A percentile compares a stretch with the other conserved stretches of the same genome.
phyloP scores from a whole-genome alignment of 352 stramenopile species.

The Plasmopara viticola region DNA sequence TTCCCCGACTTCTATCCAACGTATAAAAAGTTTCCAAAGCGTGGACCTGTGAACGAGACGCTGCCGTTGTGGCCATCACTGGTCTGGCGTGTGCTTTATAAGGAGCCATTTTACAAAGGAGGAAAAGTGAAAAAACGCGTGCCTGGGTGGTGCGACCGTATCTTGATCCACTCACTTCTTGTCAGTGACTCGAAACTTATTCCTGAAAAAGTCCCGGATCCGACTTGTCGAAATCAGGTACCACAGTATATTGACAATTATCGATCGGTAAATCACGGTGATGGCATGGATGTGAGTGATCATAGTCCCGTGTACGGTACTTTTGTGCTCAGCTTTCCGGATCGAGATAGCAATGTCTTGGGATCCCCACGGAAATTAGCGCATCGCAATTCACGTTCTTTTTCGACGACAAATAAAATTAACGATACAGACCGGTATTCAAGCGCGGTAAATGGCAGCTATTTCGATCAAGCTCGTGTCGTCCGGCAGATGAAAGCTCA shows the following conservation, averaged over 20 bases:
- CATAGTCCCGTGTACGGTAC: constrained; percentile 75
- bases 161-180: constrained; percentile 76
- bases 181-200: constrained; percentile 75
- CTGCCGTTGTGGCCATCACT: constrained; percentile 61
- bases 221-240: constrained; percentile 26
- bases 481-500: constrained; percentile 54
- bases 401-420: constrained; percentile 34
- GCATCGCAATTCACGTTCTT: constrained; percentile 40
- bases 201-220: constrained; percentile 67
- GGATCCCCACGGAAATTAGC: constrained; percentile 15
- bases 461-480: constrained; percentile 73
- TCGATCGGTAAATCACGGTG: constrained; percentile 71
- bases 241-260: constrained; percentile 68
- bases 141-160: constrained; percentile 82
- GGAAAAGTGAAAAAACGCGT: constrained; percentile 87
- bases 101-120: constrained; percentile 87
- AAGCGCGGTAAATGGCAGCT: constrained; percentile 41
- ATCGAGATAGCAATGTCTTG: constrained; percentile 22
- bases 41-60: constrained; percentile 53
- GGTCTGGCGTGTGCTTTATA: constrained; percentile 79
- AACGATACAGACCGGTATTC: constrained; percentile 23
- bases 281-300: constrained; percentile 78
- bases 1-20: constrained; percentile 86
- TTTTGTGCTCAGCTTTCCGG: constrained; percentile 68
- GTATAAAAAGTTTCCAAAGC: constrained; percentile 85